Percentiles rank a stretch among this genome's conserved stretches.
Conservation (phyloP, 768 basidiomycete species). For the Auricularia sp. region DNA sequence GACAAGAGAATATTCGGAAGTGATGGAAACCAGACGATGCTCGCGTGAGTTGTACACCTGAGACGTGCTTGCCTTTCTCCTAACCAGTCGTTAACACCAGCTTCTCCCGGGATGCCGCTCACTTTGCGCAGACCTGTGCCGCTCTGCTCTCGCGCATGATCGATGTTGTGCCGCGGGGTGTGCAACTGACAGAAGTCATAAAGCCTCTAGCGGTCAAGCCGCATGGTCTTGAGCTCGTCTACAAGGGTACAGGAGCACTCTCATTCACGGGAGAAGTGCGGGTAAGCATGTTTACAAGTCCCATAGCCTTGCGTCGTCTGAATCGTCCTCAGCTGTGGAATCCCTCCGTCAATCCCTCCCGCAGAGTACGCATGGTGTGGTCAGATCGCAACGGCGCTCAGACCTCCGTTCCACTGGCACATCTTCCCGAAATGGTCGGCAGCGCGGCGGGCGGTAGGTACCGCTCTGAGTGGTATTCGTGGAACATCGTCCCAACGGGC, state of each 20-base stretch:
- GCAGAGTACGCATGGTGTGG: neutral
- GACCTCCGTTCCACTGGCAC: neutral
- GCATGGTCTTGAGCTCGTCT: neutral
- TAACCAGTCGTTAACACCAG: slow-evolving; percentile 10
- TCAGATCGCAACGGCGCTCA: neutral
- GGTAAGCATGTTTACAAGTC: neutral
- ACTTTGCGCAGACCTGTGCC: slow-evolving; percentile 32
- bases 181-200: slow-evolving; percentile 33
- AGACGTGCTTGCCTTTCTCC: neutral
- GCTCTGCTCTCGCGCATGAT: slow-evolving; percentile 35
- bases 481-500: neutral
- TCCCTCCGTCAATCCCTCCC: neutral
- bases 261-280: neutral
- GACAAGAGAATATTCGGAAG: slow-evolving; percentile 32
- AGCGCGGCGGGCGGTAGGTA: neutral
- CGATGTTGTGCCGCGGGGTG: slow-evolving; percentile 34
- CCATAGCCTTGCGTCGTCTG: neutral
- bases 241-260: neutral
- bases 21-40: slow-evolving; percentile 33
- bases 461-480: neutral
- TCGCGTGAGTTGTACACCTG: slow-evolving; percentile 16
- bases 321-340: neutral
- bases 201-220: neutral
- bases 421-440: neutral
- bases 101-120: slow-evolving; percentile 19